Percentiles rank a stretch among this genome's conserved stretches.
Conservation (phyloP, 177 flowering plant species). For the Vitis hybrid region DNA sequence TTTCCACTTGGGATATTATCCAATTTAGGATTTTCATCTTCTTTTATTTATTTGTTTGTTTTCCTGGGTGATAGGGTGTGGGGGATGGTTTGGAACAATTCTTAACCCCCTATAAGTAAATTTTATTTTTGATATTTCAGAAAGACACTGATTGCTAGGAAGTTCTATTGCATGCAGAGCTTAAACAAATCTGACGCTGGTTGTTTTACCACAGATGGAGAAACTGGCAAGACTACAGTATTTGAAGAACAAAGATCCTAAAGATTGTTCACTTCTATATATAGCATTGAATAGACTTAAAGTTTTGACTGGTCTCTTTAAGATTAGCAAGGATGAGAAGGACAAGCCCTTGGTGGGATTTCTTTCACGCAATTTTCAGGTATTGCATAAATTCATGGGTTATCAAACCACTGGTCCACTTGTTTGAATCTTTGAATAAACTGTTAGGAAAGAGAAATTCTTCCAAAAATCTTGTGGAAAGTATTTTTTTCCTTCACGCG, state of each 20-base stretch:
- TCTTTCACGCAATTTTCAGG: conserved; percentile 96
- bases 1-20: too few species aligned
- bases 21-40: too few species aligned
- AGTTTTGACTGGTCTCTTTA: conserved; percentile 93
- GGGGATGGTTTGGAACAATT: too few species aligned
- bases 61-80: too few species aligned
- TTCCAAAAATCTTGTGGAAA: not conserved
- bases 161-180: not conserved
- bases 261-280: conserved; percentile 88
- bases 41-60: too few species aligned
- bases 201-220: conserved; percentile 75
- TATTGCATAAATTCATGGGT: conserved; percentile 18
- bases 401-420: not conserved
- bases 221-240: conserved; percentile 85
- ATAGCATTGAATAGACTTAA: conserved; percentile 86
- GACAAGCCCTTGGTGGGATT: conserved; percentile 95
- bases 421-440: not conserved
- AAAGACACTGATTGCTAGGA: not conserved
- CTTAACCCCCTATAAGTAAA: too few species aligned
- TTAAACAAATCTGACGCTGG: not conserved
- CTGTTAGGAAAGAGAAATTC: not conserved
- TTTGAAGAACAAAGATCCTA: conserved; percentile 86
- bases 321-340: conserved; percentile 92
- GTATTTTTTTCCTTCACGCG: not conserved
- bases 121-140: not conserved